Percentiles rank a stretch among this genome's conserved stretches.
Conservation (phyloP, 768 basidiomycete genomes). For the Pleurotus platypus region DNA sequence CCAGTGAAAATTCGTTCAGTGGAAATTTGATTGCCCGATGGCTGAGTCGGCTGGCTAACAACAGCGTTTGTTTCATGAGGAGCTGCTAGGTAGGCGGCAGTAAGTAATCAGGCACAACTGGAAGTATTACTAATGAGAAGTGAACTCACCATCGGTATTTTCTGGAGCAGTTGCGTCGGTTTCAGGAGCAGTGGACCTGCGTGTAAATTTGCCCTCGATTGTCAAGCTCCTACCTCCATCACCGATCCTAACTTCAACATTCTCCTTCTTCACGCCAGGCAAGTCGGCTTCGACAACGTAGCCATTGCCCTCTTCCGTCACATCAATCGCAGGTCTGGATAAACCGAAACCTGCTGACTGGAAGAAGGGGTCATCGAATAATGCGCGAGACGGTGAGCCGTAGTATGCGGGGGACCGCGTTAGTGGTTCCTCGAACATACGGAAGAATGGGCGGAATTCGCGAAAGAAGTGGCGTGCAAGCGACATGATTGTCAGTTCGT, state of each 20-base stretch:
- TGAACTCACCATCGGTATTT: constrained; percentile 26
- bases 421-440: constrained; percentile 72
- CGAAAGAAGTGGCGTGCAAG: constrained; percentile 60
- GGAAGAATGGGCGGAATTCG: constrained; percentile 74
- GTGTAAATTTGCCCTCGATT: constrained; percentile 60
- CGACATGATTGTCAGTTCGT: constrained; percentile 43
- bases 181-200: constrained; percentile 17
- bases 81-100: background rate
- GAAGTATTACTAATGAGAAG: background rate
- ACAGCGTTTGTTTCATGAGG: constrained; percentile 13
- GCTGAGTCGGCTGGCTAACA: constrained; percentile 18
- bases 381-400: constrained; percentile 23
- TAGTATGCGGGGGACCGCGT: constrained; percentile 28
- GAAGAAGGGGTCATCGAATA: constrained; percentile 53
- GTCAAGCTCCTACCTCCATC: constrained; percentile 68
- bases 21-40: constrained; percentile 42
- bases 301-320: constrained; percentile 59
- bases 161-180: constrained; percentile 14
- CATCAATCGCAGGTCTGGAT: constrained; percentile 59
- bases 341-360: constrained; percentile 13
- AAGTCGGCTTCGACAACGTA: constrained; percentile 76
- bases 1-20: constrained; percentile 59
- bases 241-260: constrained; percentile 66
- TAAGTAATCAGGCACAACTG: background rate
- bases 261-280: constrained; percentile 76